phyloP scores from a whole-genome alignment of 768 basidiomycete species.

The Trametes maxima region DNA sequence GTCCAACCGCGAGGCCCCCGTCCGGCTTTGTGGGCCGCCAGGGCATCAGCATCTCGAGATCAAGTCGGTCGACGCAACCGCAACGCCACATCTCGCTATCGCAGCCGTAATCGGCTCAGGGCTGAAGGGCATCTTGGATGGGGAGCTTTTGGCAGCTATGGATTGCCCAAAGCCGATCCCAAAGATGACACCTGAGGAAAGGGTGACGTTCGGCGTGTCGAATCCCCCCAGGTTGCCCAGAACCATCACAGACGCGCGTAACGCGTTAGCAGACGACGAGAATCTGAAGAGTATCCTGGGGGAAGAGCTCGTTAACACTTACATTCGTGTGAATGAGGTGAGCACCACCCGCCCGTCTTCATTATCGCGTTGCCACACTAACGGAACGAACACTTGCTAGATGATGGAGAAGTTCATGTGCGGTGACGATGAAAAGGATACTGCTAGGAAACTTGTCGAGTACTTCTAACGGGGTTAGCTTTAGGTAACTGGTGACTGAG shows the following conservation, averaged over 20 bases:
- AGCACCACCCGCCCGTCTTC: background rate
- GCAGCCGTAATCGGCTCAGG: constrained; percentile 61
- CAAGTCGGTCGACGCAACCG: constrained; percentile 61
- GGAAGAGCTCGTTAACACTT: constrained; percentile 47
- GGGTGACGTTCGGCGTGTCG: constrained; percentile 46
- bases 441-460: constrained; percentile 21
- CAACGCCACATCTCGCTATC: constrained; percentile 64
- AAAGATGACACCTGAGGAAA: constrained; percentile 47
- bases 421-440: constrained; percentile 13
- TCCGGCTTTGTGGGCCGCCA: constrained; percentile 61
- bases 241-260: constrained; percentile 51
- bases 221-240: constrained; percentile 37
- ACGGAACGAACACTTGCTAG: background rate
- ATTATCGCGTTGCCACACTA: background rate
- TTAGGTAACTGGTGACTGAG: too few relatives aligned
- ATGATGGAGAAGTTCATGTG: constrained; percentile 18
- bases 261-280: constrained; percentile 39
- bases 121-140: constrained; percentile 47
- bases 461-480: too few relatives aligned
- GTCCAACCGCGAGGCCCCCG: constrained; percentile 66
- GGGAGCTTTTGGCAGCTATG: constrained; percentile 35
- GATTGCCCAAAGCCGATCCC: constrained; percentile 40
- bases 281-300: constrained; percentile 47
- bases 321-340: constrained; percentile 57
- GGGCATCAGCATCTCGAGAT: constrained; percentile 65